Evolutionary conservation across 371 early-diverging fungal genomes (phyloP), one percentile per base, ranked within the genome.

Genomic region (Chytridium lagenaria): DNA sequence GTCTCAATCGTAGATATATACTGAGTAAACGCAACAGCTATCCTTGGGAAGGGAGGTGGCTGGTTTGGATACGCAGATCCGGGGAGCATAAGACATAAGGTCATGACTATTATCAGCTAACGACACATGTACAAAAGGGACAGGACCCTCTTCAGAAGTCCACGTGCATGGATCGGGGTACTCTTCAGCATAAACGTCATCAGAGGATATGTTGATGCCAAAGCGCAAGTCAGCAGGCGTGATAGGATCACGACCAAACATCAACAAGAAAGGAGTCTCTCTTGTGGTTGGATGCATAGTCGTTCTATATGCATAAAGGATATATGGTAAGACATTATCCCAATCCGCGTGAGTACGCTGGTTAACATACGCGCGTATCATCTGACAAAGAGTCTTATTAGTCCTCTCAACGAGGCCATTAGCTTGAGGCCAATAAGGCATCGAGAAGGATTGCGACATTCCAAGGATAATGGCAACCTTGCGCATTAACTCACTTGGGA

Each of bases 381-480:
- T 63, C 16, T 34, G 30, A 16, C 49, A 49, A 5, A 71, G 37
- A 16, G 72, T 71, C 39, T 71, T 71, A 38, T 52, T 71, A 51
- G 64, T 28, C 33, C 72, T 34, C 50, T 71, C 72, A 33, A 55
- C 67, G 1, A 63, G 26, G 3, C 72, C 72, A 39, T 71, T 71
- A 19, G 72, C 72, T 39, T 51, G 64, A 19, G 72, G 72, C 67
- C 64, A 66, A 52, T 71, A 71, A 5, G 51, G 31, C 28, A 12
- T 40, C 37, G 64, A 64, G 57, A 71, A 66, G 2, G 64, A 36
- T 38, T 70, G 59, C 2, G 19, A 16, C 19, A 63, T 37, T 3
- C 50, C 64, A 2, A 61, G 50, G 3, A 44, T 63, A 22, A 22
- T 28, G 15, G 22, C 12, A 26, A 70, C 30, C 33, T 34, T 15